Base-by-base conservation (phyloP, 1,284 basidiomycete species). In the Cutaneotrichosporon sp. region DNA sequence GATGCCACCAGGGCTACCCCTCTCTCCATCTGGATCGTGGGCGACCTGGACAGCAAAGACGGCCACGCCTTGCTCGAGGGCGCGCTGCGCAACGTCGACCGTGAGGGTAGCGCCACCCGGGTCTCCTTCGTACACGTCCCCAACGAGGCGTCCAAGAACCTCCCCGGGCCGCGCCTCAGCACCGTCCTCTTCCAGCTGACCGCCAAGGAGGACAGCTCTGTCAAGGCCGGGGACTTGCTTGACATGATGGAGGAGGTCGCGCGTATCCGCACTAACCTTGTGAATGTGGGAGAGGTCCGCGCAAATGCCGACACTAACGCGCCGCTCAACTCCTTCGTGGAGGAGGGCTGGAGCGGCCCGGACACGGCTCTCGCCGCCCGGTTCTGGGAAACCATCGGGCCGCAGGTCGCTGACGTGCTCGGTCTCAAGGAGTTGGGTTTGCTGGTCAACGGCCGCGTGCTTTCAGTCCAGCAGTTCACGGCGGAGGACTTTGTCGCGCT, bases 361-460 rank as follows among this genome's bases (percentile, higher is more conserved):
- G 75, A 76, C 62, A 56, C 60, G 7, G 74, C 70, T 6, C 74
- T 71, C 13, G 72, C 79, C 4, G 67, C 70, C 6, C 60, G 70
- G 14, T 81, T 78, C 71, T 81, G 80, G 80, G 16, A 13, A 11
- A 62, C 72, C 4, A 36, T 63, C 26, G 74, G 73, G 21, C 56
- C 49, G 18, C 51, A 49, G 3, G 68, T 79, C 31, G 71, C 67
- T 1, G 50, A 70, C 8, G 65, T 64, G 52, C 71, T 93, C 1
- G 84, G 84, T 1, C 70, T 94, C 42, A 70, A 77, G 13, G 83
- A 85, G 62, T 82, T 83, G 18, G 89, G 84, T 1, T 64, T 97
- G 22, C 70, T 94, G 46, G 81, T 91, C 58, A 96, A 96, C 70
- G 93, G 93, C 46, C 84, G 93, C 38, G 91, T 93, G 0, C 77